These are phyloP conservation scores for Oryza meridionalis DNA, from an alignment of 176 grass and related monocot genomes.

Conservation along the genomic window DNA sequence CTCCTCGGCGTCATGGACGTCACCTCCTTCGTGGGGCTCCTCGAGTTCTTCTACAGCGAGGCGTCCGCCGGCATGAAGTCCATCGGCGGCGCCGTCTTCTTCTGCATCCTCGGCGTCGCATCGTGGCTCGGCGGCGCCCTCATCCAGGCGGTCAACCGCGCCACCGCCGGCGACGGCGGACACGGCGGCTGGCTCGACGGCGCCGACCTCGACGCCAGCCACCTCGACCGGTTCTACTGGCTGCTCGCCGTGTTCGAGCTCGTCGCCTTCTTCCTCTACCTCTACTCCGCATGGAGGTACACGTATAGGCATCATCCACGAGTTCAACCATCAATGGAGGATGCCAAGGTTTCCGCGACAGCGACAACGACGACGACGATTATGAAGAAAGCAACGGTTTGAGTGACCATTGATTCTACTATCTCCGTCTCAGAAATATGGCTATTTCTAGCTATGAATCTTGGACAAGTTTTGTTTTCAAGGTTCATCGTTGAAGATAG, in stretches of 20 bases:
- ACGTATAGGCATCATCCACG: slow-evolving; percentile 49
- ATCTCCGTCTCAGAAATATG: no score
- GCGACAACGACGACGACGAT: no score
- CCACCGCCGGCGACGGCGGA: slow-evolving; percentile 26
- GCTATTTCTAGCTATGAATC: no score
- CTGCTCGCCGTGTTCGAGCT: slow-evolving; percentile 48
- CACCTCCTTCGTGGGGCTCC: slow-evolving; percentile 83
- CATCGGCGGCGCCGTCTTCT: slow-evolving; percentile 74
- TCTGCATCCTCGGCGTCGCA: slow-evolving; percentile 68
- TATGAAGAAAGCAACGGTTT: not conserved
- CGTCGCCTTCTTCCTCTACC: slow-evolving; percentile 47
- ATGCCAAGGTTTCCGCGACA: not conserved
- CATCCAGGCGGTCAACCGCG: slow-evolving; percentile 59
- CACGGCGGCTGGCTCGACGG: slow-evolving; percentile 77
- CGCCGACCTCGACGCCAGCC: slow-evolving; percentile 42
- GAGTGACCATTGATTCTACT: not conserved
- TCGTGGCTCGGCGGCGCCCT: slow-evolving; percentile 67
- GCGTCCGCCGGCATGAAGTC: slow-evolving; percentile 82
- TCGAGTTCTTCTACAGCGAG: slow-evolving; percentile 92
- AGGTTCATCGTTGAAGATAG: no score
- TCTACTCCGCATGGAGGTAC: slow-evolving; percentile 53
- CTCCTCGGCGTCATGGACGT: slow-evolving; percentile 80
- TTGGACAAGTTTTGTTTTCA: no score
- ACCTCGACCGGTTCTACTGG: slow-evolving; percentile 77
- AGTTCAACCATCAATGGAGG: not conserved